Base-by-base conservation (phyloP, 2,329 filamentous ascomycete genomes). In the Fusarium succisae region DNA sequence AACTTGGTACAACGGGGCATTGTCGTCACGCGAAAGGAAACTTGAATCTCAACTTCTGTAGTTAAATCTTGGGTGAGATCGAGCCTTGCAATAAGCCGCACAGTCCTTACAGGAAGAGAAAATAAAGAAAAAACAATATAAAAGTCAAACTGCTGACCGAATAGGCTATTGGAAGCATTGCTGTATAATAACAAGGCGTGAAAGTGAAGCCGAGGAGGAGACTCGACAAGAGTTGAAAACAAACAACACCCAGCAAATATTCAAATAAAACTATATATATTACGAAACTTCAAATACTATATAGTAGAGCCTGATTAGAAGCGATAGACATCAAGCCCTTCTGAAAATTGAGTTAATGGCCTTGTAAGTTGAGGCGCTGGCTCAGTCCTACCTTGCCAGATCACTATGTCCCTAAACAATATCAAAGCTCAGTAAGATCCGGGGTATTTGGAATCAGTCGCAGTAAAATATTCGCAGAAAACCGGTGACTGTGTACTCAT, bases 251-350 rank as follows among this genome's bases (percentile, higher is more conserved):
- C 13, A 26, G n/a, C 32, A 26, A 20, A 53, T 15, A 22, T 22
- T 53, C 3, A 20, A 37, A 26, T 6, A 22, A 37, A 20, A 53
- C n/a, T 26, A 26, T 20, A 26, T 14, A 17, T 17, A 26, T 15
- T 11, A 12, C 4, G 15, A 26, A 26, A 2, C 8, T 6, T 22
- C 1, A 20, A 26, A 26, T 17, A 22, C 1, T 6, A 8, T 26
- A 20, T 53, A 26, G 32, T 5, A 53, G 37, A 26, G 32, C 5
- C 18, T 37, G 5, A 15, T 7, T 26, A 26, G n/a, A 53, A 37
- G 30, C 26, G 32, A 22, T 22, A 26, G 32, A 37, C 9, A 22
- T 26, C 32, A 53, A 22, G 7, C n/a, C 50, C n/a, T 37, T 24
- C 24, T 12, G 24, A 51, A 37, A 18, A 28, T 7, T 38, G 24